Evolutionary conservation across 805 yeast species (phyloP).

Genomic region (Kodamaea jinghongensis): DNA sequence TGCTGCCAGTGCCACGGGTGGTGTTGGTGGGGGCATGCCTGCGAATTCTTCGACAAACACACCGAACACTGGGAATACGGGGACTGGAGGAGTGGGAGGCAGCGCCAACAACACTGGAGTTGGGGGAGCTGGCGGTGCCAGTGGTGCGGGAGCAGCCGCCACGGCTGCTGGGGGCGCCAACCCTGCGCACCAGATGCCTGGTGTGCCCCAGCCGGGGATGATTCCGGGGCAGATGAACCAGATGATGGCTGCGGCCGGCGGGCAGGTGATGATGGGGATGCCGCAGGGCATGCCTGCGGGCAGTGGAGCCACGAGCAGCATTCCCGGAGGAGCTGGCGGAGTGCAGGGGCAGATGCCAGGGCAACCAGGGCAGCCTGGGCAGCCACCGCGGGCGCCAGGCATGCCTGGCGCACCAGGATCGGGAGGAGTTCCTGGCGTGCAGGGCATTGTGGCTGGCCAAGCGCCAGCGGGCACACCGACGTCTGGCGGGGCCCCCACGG

Average conservation of each 20-base stretch:
- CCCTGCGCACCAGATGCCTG: background rate
- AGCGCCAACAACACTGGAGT: background rate
- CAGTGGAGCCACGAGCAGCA: too few relatives aligned
- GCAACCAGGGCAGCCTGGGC: conserved; percentile 1
- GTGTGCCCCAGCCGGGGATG: background rate
- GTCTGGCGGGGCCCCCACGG: background rate
- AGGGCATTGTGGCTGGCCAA: too few relatives aligned
- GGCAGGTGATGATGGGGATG: background rate
- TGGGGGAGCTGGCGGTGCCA: conserved; percentile 1
- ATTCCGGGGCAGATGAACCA: background rate
- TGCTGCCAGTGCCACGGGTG: conserved; percentile 1
- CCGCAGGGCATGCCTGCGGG: background rate
- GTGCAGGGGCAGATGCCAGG: too few relatives aligned
- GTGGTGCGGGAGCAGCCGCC: conserved; percentile 7
- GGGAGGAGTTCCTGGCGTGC: too few relatives aligned
- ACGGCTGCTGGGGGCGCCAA: conserved; percentile 13
- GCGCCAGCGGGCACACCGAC: too few relatives aligned
- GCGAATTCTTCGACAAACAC: too few relatives aligned
- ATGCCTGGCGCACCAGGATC: background rate
- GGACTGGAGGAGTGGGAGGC: background rate
- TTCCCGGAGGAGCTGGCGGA: too few relatives aligned
- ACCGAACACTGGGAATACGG: background rate
- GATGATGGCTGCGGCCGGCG: too few relatives aligned
- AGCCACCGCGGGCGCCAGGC: background rate
- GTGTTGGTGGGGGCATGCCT: background rate